Evolutionary conservation across 345 rosid genomes (phyloP), one percentile per base, ranked within the genome.

Genomic region (Citrus unshiu): DNA sequence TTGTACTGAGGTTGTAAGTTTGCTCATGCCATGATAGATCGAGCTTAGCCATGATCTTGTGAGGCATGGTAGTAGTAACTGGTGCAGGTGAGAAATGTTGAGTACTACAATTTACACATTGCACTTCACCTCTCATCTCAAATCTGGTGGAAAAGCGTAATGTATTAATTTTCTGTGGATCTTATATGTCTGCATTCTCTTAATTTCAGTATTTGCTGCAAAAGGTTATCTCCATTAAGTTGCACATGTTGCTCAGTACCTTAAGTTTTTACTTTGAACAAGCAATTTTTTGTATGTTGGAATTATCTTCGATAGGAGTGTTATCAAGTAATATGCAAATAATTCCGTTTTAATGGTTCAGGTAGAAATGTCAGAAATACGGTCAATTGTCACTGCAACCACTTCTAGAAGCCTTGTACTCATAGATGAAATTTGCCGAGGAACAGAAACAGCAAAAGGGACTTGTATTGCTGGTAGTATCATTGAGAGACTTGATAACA

Each of bases 311-410:
- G 2, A 29, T 16, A 24, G 35, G 22, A 25, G 29, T 49, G 34
- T 25, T 18, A 8, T 71, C 68, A 57, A 22, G 35, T 30, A 56
- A 10, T 60, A 70, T 61, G 76, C 34, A 70, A 30, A n/a, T 59
- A 39, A 49, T 49, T 76, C 59, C 24, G 4, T 34, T 32, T 43
- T 68, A 14, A 64, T 56, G 70, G 76, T 65, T 80, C 86, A 95
- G 99, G 97, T 96, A 10, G 99, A 96, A 87, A 96, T 96, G 98
- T 90, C 95, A 29, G 99, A 96, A 82, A 87, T 96, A 40, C 91
- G 97, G 64, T 90, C 97, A 76, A 87, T 95, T 71, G 73, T 95
- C 12, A 85, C 79, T 77, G 91, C 86, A 87, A 87, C 91, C 60
- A 86, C 97, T 74, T 88, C 97, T 65, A 92, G 89, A 89, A 95